phyloP scores from a whole-genome alignment of 202 grass and related monocot genomes.

The Schoenoplectus tabernaemontani region DNA sequence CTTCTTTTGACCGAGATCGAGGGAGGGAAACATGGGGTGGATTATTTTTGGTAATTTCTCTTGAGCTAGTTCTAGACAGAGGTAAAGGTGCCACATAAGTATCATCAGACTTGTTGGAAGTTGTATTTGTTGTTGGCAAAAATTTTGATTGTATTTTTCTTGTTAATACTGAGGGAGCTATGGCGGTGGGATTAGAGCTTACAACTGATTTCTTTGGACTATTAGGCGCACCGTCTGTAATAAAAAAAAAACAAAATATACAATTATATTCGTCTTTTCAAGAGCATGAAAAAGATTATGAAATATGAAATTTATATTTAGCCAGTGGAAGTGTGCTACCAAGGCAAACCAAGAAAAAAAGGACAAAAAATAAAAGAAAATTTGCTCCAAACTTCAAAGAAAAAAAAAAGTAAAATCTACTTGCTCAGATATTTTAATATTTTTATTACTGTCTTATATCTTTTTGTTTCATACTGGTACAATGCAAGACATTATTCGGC shows the following conservation, averaged over 20 bases:
- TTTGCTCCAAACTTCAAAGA: background rate
- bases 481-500: background rate
- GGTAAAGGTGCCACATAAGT: background rate
- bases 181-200: constrained; percentile 29
- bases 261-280: constrained; percentile 7
- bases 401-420: background rate
- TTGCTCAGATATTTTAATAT: background rate
- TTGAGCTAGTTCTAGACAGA: constrained; percentile 13
- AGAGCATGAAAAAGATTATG: constrained; percentile 17
- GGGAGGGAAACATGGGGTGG: constrained; percentile 18
- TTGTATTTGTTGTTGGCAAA: constrained; percentile 11
- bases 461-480: background rate
- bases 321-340: background rate
- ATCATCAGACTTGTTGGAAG: constrained; percentile 14
- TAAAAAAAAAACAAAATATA: constrained; percentile 22
- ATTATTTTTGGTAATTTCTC: background rate
- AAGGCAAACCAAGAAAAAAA: background rate
- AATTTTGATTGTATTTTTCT: constrained; percentile 47
- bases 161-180: constrained; percentile 28
- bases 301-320: constrained; percentile 1
- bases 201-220: constrained; percentile 31
- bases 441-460: background rate
- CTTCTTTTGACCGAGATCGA: constrained; percentile 31
- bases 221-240: constrained; percentile 29
- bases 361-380: background rate